Base-by-base conservation (phyloP, 2,329 filamentous ascomycete species). In the Cladophialophora carrionii region DNA sequence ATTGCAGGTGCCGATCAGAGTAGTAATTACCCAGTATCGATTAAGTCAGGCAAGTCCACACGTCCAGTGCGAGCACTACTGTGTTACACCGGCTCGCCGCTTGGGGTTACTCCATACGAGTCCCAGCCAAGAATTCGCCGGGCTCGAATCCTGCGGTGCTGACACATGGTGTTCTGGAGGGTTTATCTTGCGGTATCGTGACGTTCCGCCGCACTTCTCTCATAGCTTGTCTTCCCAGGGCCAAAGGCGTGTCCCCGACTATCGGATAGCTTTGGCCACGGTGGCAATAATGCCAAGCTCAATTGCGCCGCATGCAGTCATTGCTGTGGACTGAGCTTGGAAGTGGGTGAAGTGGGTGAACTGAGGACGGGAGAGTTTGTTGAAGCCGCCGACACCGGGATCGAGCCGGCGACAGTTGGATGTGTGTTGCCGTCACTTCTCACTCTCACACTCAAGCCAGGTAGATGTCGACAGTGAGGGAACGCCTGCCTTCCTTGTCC, bases 381-480 rank as follows among this genome's bases (percentile, higher is more conserved):
- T 41, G 17, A 20, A 43, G 37, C 6, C 17, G 14, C 5, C 37
- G 37, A 17, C n/a, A n/a, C 17, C 6, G 5, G 32, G 4, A 34
- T 34, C 37, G 37, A 43, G 17, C 17, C 17, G 5, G 37, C 7
- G 37, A 20, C 37, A 9, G 37, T 43, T 43, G 37, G 9, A 14
- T 51, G 9, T 22, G 34, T 20, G 3, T 2, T 20, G 48, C 9
- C 24, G 48, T 49, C n/a, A 20, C n/a, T 20, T 8, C 2, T 22
- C 31, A n/a, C 8, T 49, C 56, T 22, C n/a, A 14, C 8, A 52
- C 43, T 64, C 61, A 67, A n/a, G 52, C 51, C 12, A 68, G 60
- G 46, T 65, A 59, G 48, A 66, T 56, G 56, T 68, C 66, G 17
- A 68, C 63, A 14, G 48, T 64, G 29, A 68, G 49, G 4, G 55